These are phyloP conservation scores for Crithidia sp. DNA, from an alignment of 208 protist species.

Conservation along the genomic window DNA sequence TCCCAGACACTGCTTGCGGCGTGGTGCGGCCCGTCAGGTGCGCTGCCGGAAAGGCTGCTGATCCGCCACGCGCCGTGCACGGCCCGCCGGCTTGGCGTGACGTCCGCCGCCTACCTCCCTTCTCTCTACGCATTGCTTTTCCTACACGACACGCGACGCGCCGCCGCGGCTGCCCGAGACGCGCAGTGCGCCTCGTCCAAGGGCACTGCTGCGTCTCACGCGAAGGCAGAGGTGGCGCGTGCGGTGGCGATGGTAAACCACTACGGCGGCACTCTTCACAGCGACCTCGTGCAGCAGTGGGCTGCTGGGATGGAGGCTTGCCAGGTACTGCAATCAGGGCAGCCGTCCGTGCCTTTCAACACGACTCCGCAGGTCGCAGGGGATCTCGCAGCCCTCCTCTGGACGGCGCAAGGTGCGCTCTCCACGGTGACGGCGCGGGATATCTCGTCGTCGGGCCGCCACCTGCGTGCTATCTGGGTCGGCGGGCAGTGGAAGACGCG, in stretches of 20 bases:
- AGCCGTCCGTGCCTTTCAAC: too few species aligned
- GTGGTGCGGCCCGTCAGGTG: too few species aligned
- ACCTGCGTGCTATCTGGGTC: conserved; percentile 5
- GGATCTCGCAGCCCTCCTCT: conserved; percentile 13
- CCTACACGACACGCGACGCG: conserved; percentile 2
- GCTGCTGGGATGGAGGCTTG: background rate
- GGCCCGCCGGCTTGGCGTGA: conserved; percentile 19
- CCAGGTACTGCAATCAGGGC: too few species aligned
- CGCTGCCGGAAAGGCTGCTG: background rate
- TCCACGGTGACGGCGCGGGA: background rate
- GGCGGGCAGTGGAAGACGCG: conserved; percentile 5
- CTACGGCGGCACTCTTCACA: conserved; percentile 18
- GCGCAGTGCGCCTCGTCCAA: too few species aligned
- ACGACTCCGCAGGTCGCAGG: background rate
- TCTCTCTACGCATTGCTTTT: conserved; percentile 19
- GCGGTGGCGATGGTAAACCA: conserved; percentile 15
- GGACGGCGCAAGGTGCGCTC: conserved; percentile 5
- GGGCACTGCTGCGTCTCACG: background rate
- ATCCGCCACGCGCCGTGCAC: conserved; percentile 19
- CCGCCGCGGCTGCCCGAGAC: too few species aligned
- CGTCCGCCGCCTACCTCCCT: conserved; percentile 19
- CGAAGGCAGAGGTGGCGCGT: conserved; percentile 1
- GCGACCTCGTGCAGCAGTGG: conserved; percentile 12
- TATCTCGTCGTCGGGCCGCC: background rate
- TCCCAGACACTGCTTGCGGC: too few species aligned